A percentile compares a stretch with the other conserved stretches of the same genome.
These are phyloP conservation scores for Lachancea waltii DNA, from an alignment of 805 yeast species.

Conservation along the genomic window DNA sequence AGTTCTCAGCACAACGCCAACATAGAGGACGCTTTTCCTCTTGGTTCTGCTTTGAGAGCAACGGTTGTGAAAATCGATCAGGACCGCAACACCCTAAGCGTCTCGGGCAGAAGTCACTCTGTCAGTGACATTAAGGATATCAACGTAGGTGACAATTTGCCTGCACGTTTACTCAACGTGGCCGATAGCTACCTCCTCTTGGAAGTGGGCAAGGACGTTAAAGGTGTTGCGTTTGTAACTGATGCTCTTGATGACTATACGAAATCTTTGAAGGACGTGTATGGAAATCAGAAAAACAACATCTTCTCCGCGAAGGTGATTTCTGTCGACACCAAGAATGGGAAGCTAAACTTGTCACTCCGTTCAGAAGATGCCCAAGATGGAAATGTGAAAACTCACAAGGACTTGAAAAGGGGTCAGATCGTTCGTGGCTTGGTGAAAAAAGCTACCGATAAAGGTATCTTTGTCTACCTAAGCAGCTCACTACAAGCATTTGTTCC, in stretches of 20 bases:
- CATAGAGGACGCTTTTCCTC: conserved; percentile 53
- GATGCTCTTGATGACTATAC: conserved; percentile 72
- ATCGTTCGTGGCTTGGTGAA: conserved; percentile 78
- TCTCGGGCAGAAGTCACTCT: conserved; percentile 43
- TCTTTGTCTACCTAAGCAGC: conserved; percentile 71
- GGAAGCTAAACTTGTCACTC: conserved; percentile 57
- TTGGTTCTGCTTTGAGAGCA: conserved; percentile 64
- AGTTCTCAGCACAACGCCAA: conserved; percentile 39
- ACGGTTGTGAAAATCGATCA: conserved; percentile 47
- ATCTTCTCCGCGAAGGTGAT: conserved; percentile 52
- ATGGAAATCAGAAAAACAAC: conserved; percentile 39
- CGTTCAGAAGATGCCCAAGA: conserved; percentile 48
- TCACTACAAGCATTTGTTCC: conserved; percentile 71
- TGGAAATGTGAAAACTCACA: conserved; percentile 39
- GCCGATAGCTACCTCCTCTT: conserved; percentile 57
- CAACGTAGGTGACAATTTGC: conserved; percentile 46
- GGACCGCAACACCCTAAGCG: conserved; percentile 44
- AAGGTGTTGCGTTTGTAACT: conserved; percentile 55
- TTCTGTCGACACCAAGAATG: conserved; percentile 33
- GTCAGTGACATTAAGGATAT: conserved; percentile 42
- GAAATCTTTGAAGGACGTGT: conserved; percentile 44
- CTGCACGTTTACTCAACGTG: conserved; percentile 57
- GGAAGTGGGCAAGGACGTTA: conserved; percentile 56
- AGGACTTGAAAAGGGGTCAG: conserved; percentile 61
- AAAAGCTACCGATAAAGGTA: conserved; percentile 65